Base-by-base conservation (phyloP, 208 protist genomes). In the Wallacemonas collosoma region DNA sequence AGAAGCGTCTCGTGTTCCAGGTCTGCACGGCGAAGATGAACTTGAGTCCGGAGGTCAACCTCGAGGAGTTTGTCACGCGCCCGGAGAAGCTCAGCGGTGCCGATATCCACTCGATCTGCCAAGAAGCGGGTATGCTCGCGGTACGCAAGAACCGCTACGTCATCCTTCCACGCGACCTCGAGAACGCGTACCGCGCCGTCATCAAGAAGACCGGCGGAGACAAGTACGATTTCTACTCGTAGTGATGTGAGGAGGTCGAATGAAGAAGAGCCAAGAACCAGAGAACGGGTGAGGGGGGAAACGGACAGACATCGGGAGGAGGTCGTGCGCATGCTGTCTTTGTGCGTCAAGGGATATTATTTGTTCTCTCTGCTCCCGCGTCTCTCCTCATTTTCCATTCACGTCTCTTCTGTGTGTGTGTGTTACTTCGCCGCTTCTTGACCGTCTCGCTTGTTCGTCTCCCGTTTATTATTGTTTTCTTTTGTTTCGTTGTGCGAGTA, bases 61-160 rank as follows among this genome's bases (percentile, higher is more conserved):
- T 99, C 6, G 98, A 99, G 87, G 93, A 97, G 75, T 95, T 87
- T 71, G 96, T 99, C 2, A 94, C 95, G 11, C 93, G 99, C 15
- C 98, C 99, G 9, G 99, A 99, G 79, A 99, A 99, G 86, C 83
- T 99, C 5, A 97, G 80, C 68, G 98, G 97, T 26, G 99, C 99
- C 1, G 98, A 99, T 62, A 99, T 99, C 71, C 79, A 97, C 35
- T 91, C 98, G 15, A 99, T 99, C 79, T 99, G 98, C 81, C 98
- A 99, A 74, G 97, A 98, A 76, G 91, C 91, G 0, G 99, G 99
- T 68, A 99, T 99, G 98, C 98, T 99, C 57, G 99, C 99, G 4
- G 98, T 99, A 40, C 95, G 99, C 61, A 99, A 99, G 74, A 99
- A 99, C 77, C 81, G 99, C 56, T 99, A 99, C 85, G 98, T 99